Base-by-base conservation (phyloP, 352 stramenopile species). In the Globisporangium ultimum region DNA sequence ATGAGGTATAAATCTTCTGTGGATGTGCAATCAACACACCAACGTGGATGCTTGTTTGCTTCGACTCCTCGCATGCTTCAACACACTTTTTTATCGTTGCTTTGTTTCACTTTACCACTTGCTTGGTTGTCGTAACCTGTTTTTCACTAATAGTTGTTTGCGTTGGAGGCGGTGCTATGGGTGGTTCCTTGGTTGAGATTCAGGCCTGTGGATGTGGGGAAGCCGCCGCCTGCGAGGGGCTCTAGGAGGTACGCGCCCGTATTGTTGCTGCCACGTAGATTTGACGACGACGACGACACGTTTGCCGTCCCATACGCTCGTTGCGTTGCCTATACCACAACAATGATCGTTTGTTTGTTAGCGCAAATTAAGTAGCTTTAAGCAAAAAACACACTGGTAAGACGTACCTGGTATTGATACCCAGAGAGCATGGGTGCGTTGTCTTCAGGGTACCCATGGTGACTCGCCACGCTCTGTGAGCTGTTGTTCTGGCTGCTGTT, bases 371-470 rank as follows among this genome's bases (percentile, higher is more conserved):
- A 10, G 2, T 5, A 32, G 24, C 24, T 32, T 32, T 5, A 32
- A 2, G 24, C 28, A 10, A 36, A 10, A 11, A 36, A 36, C 28
- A 36, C 7, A 36, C 28, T 36, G 7, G 1, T 36, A 36, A 36
- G 28, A 36, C 53, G 57, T 60, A 87, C 76, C 72, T 88, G 78
- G 59, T 85, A 88, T 55, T 85, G 78, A 62, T 85, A 88, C 2
- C 78, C 78, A 11, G 78, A 84, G 41, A 88, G 72, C 64, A 79
- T 84, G 54, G 68, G 71, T 7, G 74, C 56, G 21, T 63, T 63
- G 61, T 84, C 75, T 63, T 88, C 75, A 38, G 76, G 68, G 52
- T 80, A 84, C 42, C 17, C 48, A 13, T 71, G 47, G 18, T 72
- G 63, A 36, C 59, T 49, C 24, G 64, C 22, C 4, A 58, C 22